phyloP scores from a whole-genome alignment of 1,139 yeast genomes.

The Nakaseomyces nivariensis region DNA sequence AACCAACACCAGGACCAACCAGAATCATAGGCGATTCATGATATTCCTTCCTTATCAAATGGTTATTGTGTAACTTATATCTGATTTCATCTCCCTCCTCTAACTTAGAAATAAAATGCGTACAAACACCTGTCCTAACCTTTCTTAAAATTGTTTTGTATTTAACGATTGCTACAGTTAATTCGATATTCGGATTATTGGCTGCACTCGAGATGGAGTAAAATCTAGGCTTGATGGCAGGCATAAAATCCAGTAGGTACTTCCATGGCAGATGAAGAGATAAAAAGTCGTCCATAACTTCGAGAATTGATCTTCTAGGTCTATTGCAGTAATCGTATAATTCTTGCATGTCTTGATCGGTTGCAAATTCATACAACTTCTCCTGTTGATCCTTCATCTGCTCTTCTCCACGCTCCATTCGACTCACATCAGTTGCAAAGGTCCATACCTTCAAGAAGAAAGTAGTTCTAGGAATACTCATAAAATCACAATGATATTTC shows the following conservation, averaged over 20 bases:
- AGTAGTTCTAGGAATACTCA: slow-evolving; percentile 73
- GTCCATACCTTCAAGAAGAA: slow-evolving; percentile 65
- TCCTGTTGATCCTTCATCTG: slow-evolving; percentile 53
- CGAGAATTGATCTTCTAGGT: slow-evolving; percentile 80
- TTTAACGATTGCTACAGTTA: slow-evolving; percentile 77
- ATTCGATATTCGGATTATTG: slow-evolving; percentile 28
- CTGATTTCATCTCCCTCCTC: slow-evolving; percentile 40
- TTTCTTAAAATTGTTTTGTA: slow-evolving; percentile 74
- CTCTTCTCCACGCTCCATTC: slow-evolving; percentile 22
- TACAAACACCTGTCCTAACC: slow-evolving; percentile 73
- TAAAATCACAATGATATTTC: slow-evolving; percentile 71
- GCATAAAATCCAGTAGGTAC: slow-evolving; percentile 66
- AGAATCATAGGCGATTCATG: slow-evolving; percentile 48
- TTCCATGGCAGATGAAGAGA: slow-evolving; percentile 64
- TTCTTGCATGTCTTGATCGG: slow-evolving; percentile 63
- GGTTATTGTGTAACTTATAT: slow-evolving; percentile 46
- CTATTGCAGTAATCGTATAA: slow-evolving; percentile 81
- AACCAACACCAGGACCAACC: slow-evolving; percentile 87
- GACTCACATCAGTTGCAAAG: slow-evolving; percentile 45
- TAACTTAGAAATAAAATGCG: slow-evolving; percentile 59
- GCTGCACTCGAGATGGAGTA: slow-evolving; percentile 73
- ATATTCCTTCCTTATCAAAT: slow-evolving; percentile 26
- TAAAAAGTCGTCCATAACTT: slow-evolving; percentile 71
- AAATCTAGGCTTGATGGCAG: slow-evolving; percentile 66
- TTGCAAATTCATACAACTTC: slow-evolving; percentile 66